Percentiles rank a stretch among this genome's conserved stretches.
These are phyloP conservation scores for Tritrichomonas foetus DNA, from an alignment of 208 protist genomes.

Conservation along the genomic window DNA sequence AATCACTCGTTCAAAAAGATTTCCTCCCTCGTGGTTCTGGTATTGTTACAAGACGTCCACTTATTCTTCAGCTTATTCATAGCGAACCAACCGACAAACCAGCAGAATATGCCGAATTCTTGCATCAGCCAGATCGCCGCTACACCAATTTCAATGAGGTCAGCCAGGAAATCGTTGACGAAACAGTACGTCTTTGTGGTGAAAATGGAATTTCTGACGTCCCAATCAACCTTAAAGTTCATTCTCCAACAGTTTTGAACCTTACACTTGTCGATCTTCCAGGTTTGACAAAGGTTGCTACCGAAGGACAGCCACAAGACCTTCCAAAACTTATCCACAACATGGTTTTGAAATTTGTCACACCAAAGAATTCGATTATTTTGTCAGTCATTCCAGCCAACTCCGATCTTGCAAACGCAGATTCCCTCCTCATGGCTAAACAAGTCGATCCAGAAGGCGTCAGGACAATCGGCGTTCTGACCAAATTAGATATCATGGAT, in stretches of 20 bases:
- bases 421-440: slow-evolving; percentile 88
- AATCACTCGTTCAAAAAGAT: slow-evolving; percentile 94
- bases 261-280: slow-evolving; percentile 98
- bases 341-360: slow-evolving; percentile 90
- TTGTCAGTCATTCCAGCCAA: slow-evolving; percentile 93
- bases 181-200: slow-evolving; percentile 89
- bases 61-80: slow-evolving; percentile 92
- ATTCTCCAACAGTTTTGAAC: slow-evolving; percentile 81
- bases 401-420: slow-evolving; percentile 95
- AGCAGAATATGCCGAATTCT: slow-evolving; percentile 72
- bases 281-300: slow-evolving; percentile 91
- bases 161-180: slow-evolving; percentile 73
- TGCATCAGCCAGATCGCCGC: slow-evolving; percentile 71
- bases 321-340: slow-evolving; percentile 89
- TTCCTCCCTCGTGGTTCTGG: slow-evolving; percentile 96
- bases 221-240: slow-evolving; percentile 93
- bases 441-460: slow-evolving; percentile 55
- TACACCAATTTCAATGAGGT: slow-evolving; percentile 90
- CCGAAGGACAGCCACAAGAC: slow-evolving; percentile 92
- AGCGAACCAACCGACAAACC: slow-evolving; percentile 56
- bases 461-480: slow-evolving; percentile 22
- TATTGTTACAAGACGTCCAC: slow-evolving; percentile 96
- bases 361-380: slow-evolving; percentile 90
- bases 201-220: slow-evolving; percentile 77
- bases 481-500: slow-evolving; percentile 44